phyloP scores from a whole-genome alignment of 176 grass and related monocot genomes.

The Lolium perenne region DNA sequence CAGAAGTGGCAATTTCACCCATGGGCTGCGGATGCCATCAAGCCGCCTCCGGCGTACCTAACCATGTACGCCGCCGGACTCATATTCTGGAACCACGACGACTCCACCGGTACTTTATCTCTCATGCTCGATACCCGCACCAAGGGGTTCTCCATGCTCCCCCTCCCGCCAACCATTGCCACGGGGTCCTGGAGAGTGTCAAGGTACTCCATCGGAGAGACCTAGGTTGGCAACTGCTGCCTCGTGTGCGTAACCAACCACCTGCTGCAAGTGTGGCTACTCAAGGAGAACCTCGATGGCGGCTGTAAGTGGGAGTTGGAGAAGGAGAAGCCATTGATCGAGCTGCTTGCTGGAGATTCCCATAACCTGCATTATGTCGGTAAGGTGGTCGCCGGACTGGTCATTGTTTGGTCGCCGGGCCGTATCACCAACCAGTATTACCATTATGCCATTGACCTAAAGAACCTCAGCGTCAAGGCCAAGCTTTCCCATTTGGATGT shows the following conservation, averaged over 20 bases:
- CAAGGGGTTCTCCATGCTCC: slow-evolving; percentile 12
- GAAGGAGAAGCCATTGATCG: neutral
- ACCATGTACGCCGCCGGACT: neutral
- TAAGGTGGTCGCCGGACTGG: neutral
- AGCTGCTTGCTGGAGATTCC: neutral
- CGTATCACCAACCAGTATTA: too few relatives aligned
- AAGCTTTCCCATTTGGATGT: neutral
- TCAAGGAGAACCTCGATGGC: neutral
- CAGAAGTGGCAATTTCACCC: slow-evolving; percentile 14
- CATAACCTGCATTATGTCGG: neutral
- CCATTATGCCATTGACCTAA: neutral
- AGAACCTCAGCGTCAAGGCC: neutral
- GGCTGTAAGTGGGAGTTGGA: neutral
- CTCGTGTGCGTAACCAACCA: neutral
- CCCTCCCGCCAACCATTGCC: neutral
- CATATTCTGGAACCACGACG: slow-evolving; percentile 23
- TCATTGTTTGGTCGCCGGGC: neutral
- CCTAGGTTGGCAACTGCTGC: neutral
- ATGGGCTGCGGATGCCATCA: slow-evolving; percentile 1
- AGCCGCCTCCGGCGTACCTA: neutral
- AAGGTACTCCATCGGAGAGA: neutral
- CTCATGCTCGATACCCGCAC: slow-evolving; percentile 20
- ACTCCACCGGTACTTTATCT: neutral
- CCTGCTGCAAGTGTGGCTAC: neutral
- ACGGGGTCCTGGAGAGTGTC: neutral